phyloP scores from a whole-genome alignment of 805 yeast species.

The Geotrichum ghanense region DNA sequence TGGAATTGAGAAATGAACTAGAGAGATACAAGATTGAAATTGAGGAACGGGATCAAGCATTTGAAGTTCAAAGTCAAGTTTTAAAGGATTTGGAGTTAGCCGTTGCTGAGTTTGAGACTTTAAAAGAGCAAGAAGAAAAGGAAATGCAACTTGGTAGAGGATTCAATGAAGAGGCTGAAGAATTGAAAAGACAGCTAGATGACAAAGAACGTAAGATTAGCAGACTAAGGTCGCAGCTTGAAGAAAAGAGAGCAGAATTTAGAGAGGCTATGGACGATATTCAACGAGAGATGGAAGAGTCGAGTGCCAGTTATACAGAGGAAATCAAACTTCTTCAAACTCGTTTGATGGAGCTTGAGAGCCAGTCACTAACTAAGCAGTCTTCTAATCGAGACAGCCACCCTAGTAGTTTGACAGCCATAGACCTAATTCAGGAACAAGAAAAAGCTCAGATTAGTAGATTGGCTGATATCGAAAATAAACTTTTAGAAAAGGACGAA shows the following conservation, averaged over 20 bases:
- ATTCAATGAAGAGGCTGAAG: slow-evolving; percentile 20
- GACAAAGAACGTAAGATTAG: slow-evolving; percentile 22
- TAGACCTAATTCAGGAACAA: slow-evolving; percentile 3
- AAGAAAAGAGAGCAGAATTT: slow-evolving; percentile 22
- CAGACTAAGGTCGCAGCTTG: slow-evolving; percentile 19
- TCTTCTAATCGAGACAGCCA: background rate
- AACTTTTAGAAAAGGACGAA: background rate
- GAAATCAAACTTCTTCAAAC: slow-evolving; percentile 10
- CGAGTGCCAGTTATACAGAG: slow-evolving; percentile 14
- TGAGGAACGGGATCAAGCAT: slow-evolving; percentile 21
- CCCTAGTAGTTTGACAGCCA: background rate
- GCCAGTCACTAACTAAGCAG: slow-evolving; percentile 5
- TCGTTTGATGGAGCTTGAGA: slow-evolving; percentile 3
- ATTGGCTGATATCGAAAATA: slow-evolving; percentile 27
- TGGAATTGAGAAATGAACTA: background rate
- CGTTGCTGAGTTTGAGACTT: slow-evolving; percentile 29
- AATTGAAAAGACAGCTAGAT: slow-evolving; percentile 17
- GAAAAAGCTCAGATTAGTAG: slow-evolving; percentile 22
- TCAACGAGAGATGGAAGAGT: slow-evolving; percentile 17
- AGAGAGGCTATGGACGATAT: slow-evolving; percentile 20
- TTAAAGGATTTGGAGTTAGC: slow-evolving; percentile 38
- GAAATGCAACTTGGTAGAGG: slow-evolving; percentile 17
- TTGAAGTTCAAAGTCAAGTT: slow-evolving; percentile 35
- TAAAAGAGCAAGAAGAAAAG: slow-evolving; percentile 11
- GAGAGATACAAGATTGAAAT: slow-evolving; percentile 3